These are phyloP conservation scores for Picochlorum sp. DNA, from an alignment of 139 green algal species.

Conservation along the genomic window DNA sequence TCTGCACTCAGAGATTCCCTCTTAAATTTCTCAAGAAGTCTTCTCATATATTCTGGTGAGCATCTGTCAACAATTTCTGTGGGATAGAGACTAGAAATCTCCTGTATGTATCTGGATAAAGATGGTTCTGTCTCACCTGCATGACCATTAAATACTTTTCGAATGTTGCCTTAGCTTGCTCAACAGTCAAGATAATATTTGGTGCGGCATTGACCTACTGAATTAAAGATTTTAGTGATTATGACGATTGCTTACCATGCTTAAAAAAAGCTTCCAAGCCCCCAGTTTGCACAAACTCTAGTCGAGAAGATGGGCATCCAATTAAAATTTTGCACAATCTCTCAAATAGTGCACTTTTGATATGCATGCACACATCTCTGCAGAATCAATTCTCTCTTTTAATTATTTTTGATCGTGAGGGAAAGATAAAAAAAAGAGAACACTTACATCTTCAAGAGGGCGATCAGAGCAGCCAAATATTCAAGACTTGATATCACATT, in stretches of 20 bases:
- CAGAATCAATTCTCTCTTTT: too few relatives aligned
- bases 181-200: too few relatives aligned
- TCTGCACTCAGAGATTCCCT: background rate
- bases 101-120: background rate
- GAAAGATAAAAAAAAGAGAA: background rate
- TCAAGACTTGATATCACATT: conserved; percentile 1
- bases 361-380: background rate
- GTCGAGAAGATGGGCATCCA: background rate
- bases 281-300: conserved; percentile 3
- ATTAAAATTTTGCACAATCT: background rate
- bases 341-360: background rate
- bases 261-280: background rate
- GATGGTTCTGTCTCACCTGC: background rate
- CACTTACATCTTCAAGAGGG: conserved; percentile 1
- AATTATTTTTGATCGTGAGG: background rate
- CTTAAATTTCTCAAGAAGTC: conserved; percentile 1
- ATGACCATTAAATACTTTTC: too few relatives aligned
- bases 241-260: background rate
- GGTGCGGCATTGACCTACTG: too few relatives aligned
- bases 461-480: background rate
- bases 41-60: conserved; percentile 4
- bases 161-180: too few relatives aligned
- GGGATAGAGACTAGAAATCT: background rate
- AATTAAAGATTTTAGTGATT: too few relatives aligned
- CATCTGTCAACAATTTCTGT: conserved; percentile 3